phyloP scores from a whole-genome alignment of 2,329 filamentous ascomycete species.

The Exserohilum turcica region DNA sequence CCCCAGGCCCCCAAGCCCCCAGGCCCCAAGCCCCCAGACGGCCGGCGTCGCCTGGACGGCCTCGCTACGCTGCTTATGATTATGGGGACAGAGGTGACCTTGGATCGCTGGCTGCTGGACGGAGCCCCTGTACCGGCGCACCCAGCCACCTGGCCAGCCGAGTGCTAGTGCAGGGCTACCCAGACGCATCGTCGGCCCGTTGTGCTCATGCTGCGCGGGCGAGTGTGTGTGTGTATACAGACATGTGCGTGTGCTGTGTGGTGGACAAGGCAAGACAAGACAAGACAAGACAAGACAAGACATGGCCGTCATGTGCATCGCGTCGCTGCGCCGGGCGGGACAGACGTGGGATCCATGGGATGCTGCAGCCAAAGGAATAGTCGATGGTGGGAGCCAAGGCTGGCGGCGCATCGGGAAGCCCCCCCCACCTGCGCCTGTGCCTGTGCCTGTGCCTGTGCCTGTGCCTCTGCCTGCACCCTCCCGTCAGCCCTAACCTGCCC shows the following conservation, averaged over 20 bases:
- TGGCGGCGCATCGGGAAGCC: conserved; percentile 23
- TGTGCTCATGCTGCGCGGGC: too few relatives aligned
- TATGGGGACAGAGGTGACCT: too few relatives aligned
- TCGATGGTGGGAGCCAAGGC: conserved; percentile 20
- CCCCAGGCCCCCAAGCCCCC: too few relatives aligned
- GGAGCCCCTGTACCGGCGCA: background rate
- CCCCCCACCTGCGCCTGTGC: conserved; percentile 21
- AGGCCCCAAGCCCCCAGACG: too few relatives aligned
- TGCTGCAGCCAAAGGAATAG: conserved; percentile 22
- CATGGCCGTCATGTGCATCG: conserved; percentile 2
- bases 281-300: too few relatives aligned
- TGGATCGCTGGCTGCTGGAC: too few relatives aligned
- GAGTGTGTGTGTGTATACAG: too few relatives aligned
- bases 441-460: conserved; percentile 6
- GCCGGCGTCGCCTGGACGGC: background rate
- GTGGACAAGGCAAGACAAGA: background rate
- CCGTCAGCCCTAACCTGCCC: conserved; percentile 24
- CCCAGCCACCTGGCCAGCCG: background rate
- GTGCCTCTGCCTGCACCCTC: conserved; percentile 11
- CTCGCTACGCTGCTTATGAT: background rate
- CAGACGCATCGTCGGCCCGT: background rate
- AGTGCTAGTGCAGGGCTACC: background rate
- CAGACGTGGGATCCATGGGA: conserved; percentile 6
- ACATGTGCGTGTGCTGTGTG: background rate
- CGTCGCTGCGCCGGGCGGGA: background rate